A percentile compares a stretch with the other conserved stretches of the same genome.
phyloP scores from a whole-genome alignment of 2,329 filamentous ascomycete species.

The Fusarium scirpi region DNA sequence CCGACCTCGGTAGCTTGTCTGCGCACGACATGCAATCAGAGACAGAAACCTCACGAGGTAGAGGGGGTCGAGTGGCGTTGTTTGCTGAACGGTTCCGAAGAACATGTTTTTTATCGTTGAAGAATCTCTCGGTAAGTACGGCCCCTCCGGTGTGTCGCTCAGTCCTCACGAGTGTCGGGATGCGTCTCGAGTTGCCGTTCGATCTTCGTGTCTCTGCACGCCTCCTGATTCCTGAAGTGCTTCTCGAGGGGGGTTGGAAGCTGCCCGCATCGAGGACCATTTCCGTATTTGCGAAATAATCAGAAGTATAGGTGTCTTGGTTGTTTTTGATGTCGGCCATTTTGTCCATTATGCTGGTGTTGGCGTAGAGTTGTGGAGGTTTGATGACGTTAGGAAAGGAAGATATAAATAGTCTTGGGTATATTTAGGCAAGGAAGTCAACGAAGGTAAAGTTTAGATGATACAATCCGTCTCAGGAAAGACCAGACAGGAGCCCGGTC shows the following conservation, averaged over 20 bases:
- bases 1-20: background rate
- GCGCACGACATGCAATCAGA: slow-evolving; percentile 11
- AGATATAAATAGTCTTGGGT: background rate
- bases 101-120: background rate
- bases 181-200: background rate
- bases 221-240: background rate
- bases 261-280: background rate
- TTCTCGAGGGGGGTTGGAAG: background rate
- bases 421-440: background rate
- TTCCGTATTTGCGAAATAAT: background rate
- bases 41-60: background rate
- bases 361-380: background rate
- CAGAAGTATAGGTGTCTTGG: background rate
- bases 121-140: background rate
- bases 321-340: background rate
- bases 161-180: background rate
- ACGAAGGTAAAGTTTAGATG: background rate
- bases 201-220: background rate
- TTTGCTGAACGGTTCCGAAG: background rate
- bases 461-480: background rate
- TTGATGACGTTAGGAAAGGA: background rate
- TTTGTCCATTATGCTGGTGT: background rate
- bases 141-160: background rate
- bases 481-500: background rate
- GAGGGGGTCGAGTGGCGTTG: background rate